Percentiles rank a stretch among this genome's conserved stretches.
These are phyloP conservation scores for Cercospora sojina DNA, from an alignment of 2,329 filamentous ascomycete genomes.

Conservation along the genomic window DNA sequence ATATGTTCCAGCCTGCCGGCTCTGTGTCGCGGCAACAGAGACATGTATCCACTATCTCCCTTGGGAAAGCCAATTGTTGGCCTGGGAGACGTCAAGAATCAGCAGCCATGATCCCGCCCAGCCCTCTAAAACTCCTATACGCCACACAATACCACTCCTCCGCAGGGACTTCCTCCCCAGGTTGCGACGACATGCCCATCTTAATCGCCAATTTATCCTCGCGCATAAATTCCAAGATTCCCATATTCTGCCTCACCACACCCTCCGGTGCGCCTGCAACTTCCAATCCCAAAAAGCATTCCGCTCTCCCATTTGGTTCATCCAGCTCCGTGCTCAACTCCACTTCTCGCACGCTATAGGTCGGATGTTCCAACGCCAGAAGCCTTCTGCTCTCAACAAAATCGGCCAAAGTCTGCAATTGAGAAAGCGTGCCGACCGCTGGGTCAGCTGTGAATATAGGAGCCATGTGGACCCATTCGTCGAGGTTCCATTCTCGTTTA, in stretches of 20 bases:
- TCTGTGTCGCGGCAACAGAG: too few species aligned
- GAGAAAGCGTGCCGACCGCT: not conserved
- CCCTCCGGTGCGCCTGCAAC: constrained; percentile 7
- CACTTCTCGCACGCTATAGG: constrained; percentile 3
- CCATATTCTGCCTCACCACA: constrained; percentile 12
- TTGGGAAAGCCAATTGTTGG: too few species aligned
- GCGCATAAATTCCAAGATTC: constrained; percentile 5
- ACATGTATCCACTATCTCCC: too few species aligned
- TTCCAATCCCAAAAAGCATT: constrained; percentile 6
- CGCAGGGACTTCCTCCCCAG: not conserved
- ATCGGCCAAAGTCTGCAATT: not conserved
- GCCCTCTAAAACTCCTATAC: constrained; percentile 9
- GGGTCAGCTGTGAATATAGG: constrained; percentile 3
- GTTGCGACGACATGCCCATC: not conserved
- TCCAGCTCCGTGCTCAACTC: constrained; percentile 14
- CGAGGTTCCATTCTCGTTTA: constrained; percentile 3
- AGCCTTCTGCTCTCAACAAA: not conserved
- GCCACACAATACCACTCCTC: constrained; percentile 9
- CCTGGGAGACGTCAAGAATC: too few species aligned
- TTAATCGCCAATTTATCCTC: not conserved
- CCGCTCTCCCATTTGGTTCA: constrained; percentile 7
- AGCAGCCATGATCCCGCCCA: constrained; percentile 7
- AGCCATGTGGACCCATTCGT: not conserved
- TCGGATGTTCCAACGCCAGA: not conserved
- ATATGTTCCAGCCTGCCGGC: too few species aligned